Conservation (phyloP, 169 alveolate species). For the Eimeria maxima region DNA sequence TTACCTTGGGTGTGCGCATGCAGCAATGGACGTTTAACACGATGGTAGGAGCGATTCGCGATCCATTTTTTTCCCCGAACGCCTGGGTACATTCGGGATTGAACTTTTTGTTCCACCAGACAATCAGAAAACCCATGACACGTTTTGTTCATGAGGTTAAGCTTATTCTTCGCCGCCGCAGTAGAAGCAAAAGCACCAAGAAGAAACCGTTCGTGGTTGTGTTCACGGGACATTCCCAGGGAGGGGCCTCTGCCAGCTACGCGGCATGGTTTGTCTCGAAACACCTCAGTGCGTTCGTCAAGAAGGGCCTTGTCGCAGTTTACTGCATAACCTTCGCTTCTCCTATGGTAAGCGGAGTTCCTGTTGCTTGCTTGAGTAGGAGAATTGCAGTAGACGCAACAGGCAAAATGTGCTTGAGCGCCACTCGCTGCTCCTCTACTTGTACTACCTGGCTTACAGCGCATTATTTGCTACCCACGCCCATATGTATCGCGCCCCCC, state of each 20-base stretch:
- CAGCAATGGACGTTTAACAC: slow-evolving; percentile 79
- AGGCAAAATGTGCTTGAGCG: background rate
- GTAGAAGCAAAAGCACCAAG: background rate
- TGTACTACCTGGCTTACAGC: no score
- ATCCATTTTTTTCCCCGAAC: slow-evolving; percentile 27
- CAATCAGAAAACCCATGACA: slow-evolving; percentile 65
- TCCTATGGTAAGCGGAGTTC: slow-evolving; percentile 44
- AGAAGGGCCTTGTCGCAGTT: slow-evolving; percentile 50
- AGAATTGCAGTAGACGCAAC: background rate
- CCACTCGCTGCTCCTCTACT: no score
- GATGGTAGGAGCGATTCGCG: slow-evolving; percentile 43
- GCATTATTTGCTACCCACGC: no score
- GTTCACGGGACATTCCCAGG: slow-evolving; percentile 82
- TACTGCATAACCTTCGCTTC: slow-evolving; percentile 69
- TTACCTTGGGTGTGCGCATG: background rate
- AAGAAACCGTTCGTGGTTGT: slow-evolving; percentile 70
- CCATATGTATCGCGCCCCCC: no score
- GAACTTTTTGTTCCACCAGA: slow-evolving; percentile 50
- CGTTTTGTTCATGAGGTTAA: slow-evolving; percentile 49
- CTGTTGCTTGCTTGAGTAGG: background rate
- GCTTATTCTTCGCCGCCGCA: background rate
- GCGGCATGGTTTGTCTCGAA: slow-evolving; percentile 78
- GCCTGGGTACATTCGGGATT: slow-evolving; percentile 74
- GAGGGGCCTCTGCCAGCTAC: slow-evolving; percentile 67
- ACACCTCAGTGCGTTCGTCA: background rate